These are phyloP conservation scores for Medicago arabica DNA, from an alignment of 306 rosid species.

Conservation along the genomic window DNA sequence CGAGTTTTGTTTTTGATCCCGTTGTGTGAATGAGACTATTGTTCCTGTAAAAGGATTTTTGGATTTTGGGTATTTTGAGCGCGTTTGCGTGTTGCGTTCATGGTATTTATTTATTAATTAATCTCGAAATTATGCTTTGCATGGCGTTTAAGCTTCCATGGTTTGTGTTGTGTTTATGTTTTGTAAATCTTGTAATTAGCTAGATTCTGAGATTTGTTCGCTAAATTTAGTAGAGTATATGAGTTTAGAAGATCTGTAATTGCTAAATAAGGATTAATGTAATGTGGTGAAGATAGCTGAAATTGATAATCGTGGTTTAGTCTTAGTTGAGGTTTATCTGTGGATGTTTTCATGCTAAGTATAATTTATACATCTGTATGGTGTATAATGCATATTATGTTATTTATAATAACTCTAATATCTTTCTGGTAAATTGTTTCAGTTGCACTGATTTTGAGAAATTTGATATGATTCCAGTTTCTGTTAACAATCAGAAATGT, in stretches of 20 bases:
- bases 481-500: conserved; percentile 11
- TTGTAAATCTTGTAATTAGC: background rate
- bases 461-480: conserved; percentile 25
- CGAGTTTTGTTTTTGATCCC: conserved; percentile 29
- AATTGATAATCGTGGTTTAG: background rate
- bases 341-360: background rate
- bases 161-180: conserved; percentile 3
- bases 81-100: background rate
- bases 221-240: conserved; percentile 28
- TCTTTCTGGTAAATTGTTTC: conserved; percentile 18
- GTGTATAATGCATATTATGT: background rate
- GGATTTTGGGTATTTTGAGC: conserved; percentile 14
- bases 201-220: background rate
- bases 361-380: background rate
- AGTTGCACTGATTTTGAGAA: conserved; percentile 1
- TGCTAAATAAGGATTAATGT: background rate
- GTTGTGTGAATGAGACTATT: background rate
- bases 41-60: conserved; percentile 25
- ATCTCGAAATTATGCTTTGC: conserved; percentile 36
- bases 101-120: conserved; percentile 11
- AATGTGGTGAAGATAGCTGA: conserved; percentile 27
- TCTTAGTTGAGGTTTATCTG: conserved; percentile 16
- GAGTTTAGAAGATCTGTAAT: conserved; percentile 24
- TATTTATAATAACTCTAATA: background rate
- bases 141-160: conserved; percentile 14